Percentiles rank a stretch among this genome's conserved stretches.
Evolutionary conservation across 73 alveolate genomes (phyloP).

Genomic region (Paramecium tetraurelia): DNA sequence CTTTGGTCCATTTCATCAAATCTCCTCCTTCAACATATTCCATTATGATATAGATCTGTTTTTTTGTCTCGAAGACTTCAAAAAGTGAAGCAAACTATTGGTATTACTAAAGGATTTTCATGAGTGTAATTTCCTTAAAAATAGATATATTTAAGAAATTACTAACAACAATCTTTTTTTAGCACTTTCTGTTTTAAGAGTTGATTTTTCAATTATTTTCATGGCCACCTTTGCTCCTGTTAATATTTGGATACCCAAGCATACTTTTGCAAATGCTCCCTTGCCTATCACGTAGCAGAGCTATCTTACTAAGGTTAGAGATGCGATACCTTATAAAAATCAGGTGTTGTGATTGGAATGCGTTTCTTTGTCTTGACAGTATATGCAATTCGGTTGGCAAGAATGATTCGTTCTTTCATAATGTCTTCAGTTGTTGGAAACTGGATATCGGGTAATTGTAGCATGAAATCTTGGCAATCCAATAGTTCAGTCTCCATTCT

Average conservation of each 20-base stretch:
- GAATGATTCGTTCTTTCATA: slow-evolving; percentile 50
- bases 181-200: slow-evolving; percentile 91
- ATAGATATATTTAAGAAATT: slow-evolving; percentile 53
- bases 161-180: slow-evolving; percentile 89
- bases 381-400: slow-evolving; percentile 49
- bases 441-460: background rate
- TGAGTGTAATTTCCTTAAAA: slow-evolving; percentile 69
- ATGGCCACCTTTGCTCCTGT: slow-evolving; percentile 98
- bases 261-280: slow-evolving; percentile 98
- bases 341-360: slow-evolving; percentile 60
- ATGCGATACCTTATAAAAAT: slow-evolving; percentile 58
- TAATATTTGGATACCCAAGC: slow-evolving; percentile 88
- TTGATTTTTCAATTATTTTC: slow-evolving; percentile 91
- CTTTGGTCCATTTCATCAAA: slow-evolving; percentile 88
- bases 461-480: slow-evolving; percentile 36
- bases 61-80: slow-evolving; percentile 93
- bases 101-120: slow-evolving; percentile 47
- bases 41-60: slow-evolving; percentile 87
- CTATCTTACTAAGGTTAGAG: slow-evolving; percentile 42
- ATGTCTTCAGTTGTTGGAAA: slow-evolving; percentile 55
- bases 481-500: slow-evolving; percentile 38
- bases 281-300: slow-evolving; percentile 82
- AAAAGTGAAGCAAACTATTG: slow-evolving; percentile 76
- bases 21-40: slow-evolving; percentile 95
- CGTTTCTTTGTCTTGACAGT: slow-evolving; percentile 59